These are phyloP conservation scores for Liriodendron chinense DNA, from an alignment of 164 flowering plant species.

Conservation along the genomic window DNA sequence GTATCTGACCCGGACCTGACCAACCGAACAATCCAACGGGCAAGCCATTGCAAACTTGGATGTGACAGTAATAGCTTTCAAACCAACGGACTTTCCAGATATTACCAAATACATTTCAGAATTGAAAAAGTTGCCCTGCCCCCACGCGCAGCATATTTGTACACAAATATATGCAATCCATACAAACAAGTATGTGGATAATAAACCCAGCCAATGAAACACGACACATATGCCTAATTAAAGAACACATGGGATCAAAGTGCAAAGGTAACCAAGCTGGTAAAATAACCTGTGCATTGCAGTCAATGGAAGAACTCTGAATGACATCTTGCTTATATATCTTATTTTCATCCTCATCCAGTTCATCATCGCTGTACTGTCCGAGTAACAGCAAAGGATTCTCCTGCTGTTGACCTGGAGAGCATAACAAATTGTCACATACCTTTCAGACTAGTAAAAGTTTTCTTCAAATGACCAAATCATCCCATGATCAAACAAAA, in stretches of 20 bases:
- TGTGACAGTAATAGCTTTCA: background rate
- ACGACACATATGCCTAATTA: background rate
- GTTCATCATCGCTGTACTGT: slow-evolving; percentile 90
- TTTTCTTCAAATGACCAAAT: background rate
- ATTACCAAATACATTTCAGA: too few species aligned
- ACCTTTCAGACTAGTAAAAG: background rate
- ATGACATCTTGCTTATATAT: slow-evolving; percentile 13
- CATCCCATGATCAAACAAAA: slow-evolving; percentile 8
- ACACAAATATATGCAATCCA: too few species aligned
- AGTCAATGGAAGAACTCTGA: slow-evolving; percentile 23
- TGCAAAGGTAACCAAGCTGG: background rate
- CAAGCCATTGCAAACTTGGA: background rate
- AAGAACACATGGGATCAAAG: background rate
- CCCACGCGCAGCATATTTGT: background rate
- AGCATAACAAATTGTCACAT: slow-evolving; percentile 29
- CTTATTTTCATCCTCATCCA: slow-evolving; percentile 44
- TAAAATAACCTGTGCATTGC: slow-evolving; percentile 43
- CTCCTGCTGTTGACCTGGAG: slow-evolving; percentile 56
- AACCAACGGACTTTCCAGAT: background rate
- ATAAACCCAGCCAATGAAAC: background rate
- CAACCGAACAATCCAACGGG: background rate
- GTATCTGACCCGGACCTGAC: background rate
- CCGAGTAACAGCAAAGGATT: slow-evolving; percentile 85
- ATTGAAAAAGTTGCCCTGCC: background rate
- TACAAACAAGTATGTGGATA: too few species aligned